These are phyloP conservation scores for Crotalaria pallida DNA, from an alignment of 306 rosid genomes.

Conservation along the genomic window DNA sequence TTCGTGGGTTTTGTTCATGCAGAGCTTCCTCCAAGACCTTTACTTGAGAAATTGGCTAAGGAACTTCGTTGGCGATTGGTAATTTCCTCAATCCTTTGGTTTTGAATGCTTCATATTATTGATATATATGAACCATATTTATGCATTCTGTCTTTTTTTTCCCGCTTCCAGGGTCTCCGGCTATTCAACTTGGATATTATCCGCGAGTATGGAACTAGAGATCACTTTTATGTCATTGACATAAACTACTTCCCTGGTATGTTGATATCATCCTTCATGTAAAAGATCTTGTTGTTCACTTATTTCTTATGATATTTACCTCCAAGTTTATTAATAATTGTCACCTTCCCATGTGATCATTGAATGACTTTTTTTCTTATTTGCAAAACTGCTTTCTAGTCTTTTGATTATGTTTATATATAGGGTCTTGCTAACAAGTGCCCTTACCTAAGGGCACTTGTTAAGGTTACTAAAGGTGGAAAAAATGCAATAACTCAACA, in stretches of 20 bases:
- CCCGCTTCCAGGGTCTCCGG: constrained; percentile 59
- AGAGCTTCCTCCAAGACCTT: constrained; percentile 94
- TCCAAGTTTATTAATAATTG: neutral
- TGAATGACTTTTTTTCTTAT: neutral
- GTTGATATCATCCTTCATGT: constrained; percentile 8
- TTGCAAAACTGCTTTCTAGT: neutral
- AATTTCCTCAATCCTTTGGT: constrained; percentile 10
- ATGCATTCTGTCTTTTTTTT: neutral
- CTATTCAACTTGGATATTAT: constrained; percentile 85
- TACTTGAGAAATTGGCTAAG: constrained; percentile 82
- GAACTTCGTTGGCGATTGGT: constrained; percentile 79
- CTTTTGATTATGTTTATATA: neutral
- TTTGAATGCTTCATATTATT: neutral
- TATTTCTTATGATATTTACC: neutral
- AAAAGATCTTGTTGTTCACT: neutral
- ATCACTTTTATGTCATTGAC: constrained; percentile 80
- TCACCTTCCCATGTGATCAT: neutral
- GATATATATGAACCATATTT: neutral
- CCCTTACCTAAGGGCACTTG: too few species aligned
- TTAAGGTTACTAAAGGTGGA: too few species aligned
- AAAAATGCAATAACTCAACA: too few species aligned
- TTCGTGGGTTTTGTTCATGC: constrained; percentile 25
- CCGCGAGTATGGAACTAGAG: constrained; percentile 67
- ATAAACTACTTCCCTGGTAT: constrained; percentile 91
- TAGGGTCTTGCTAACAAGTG: too few species aligned